Conservation (phyloP, 257 asterid genomes). For the Verbascum thapsus region DNA sequence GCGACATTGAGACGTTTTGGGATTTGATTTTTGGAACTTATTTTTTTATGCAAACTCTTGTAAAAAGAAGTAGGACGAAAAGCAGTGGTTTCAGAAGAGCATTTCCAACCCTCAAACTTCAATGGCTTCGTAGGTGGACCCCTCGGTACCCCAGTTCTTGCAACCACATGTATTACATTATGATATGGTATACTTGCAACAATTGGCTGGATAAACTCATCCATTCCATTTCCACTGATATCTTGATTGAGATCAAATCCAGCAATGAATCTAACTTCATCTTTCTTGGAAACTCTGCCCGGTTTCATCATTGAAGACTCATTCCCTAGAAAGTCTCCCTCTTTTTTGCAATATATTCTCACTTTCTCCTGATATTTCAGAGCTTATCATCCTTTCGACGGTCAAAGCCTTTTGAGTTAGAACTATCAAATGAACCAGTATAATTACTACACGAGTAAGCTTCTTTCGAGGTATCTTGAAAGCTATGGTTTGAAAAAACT, state of each 20-base stretch:
- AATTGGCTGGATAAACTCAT: conserved; percentile 33
- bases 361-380: too few relatives aligned
- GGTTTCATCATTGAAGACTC: too few relatives aligned
- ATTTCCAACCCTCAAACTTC: conserved; percentile 62
- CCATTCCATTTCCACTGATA: too few relatives aligned
- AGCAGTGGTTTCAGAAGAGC: conserved; percentile 54
- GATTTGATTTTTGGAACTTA: conserved; percentile 13
- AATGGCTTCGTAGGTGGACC: conserved; percentile 41
- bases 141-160: conserved; percentile 47
- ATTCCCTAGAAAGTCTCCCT: too few relatives aligned
- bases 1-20: conserved; percentile 51
- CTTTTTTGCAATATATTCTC: too few relatives aligned
- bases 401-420: too few relatives aligned
- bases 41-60: conserved; percentile 20
- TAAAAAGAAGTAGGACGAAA: conserved; percentile 42
- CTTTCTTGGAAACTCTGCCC: conserved; percentile 18
- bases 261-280: conserved; percentile 23
- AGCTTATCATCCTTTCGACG: conserved; percentile 23
- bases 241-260: conserved; percentile 65
- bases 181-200: too few relatives aligned
- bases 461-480: conserved; percentile 36
- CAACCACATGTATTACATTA: conserved; percentile 50
- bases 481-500: conserved; percentile 28
- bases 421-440: conserved; percentile 38
- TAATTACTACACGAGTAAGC: conserved; percentile 32